Evolutionary conservation across 139 green algal species (phyloP).

Genomic region (Closterium sp.): DNA sequence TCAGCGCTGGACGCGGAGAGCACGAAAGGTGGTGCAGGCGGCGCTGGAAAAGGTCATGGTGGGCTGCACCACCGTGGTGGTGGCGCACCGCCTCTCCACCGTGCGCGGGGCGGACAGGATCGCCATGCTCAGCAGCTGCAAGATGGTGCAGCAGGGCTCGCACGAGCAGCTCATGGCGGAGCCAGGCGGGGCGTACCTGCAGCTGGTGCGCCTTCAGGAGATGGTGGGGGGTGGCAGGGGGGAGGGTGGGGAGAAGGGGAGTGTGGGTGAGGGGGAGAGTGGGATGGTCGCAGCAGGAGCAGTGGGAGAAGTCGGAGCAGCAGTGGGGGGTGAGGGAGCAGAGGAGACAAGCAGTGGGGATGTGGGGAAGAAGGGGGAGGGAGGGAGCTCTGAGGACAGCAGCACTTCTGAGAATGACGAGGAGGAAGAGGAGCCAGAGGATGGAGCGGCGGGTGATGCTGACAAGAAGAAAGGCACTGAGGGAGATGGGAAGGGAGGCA

Average conservation of each 20-base stretch:
- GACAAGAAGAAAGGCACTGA: not conserved
- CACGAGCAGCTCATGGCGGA: conserved; percentile 56
- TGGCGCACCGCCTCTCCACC: conserved; percentile 51
- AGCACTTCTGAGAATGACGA: not conserved
- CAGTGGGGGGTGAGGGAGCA: no score
- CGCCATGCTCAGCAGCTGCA: conserved; percentile 39
- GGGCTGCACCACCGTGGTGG: conserved; percentile 49
- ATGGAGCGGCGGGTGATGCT: not conserved
- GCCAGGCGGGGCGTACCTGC: conserved; percentile 33
- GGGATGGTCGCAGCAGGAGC: not conserved
- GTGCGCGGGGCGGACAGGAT: conserved; percentile 43
- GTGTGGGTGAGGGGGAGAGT: not conserved
- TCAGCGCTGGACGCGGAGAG: conserved; percentile 78
- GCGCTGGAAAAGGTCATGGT: conserved; percentile 41
- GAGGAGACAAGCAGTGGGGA: not conserved
- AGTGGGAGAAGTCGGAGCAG: no score
- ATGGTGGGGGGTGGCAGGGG: not conserved
- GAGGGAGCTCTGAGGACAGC: not conserved
- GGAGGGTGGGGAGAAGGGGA: not conserved
- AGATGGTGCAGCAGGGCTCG: conserved; percentile 41
- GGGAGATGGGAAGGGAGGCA: not conserved
- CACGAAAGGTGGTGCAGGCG: conserved; percentile 58
- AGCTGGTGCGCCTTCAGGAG: conserved; percentile 41
- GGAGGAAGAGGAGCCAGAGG: not conserved
- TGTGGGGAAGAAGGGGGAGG: not conserved